Evolutionary conservation across 164 flowering plant species (phyloP), one percentile per base, ranked within the genome.

Genomic region (Magnolia sinica): DNA sequence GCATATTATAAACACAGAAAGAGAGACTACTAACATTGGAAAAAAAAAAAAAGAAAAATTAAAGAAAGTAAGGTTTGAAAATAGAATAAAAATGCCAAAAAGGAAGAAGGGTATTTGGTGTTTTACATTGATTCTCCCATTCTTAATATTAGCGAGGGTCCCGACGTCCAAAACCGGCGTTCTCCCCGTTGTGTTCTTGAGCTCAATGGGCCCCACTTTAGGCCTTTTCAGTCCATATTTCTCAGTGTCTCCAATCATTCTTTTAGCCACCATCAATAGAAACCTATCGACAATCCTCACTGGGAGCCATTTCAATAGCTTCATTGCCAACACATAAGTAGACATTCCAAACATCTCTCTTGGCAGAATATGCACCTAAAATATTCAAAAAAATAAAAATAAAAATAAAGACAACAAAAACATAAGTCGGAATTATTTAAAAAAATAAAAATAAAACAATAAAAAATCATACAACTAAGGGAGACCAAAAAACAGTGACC

Each of bases 141-240:
- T 86, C 78, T 84, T 82, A 72, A 92, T 92, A 77, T 81, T 87
- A 10, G 76, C 74, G 31, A 90, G 58, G 2, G 96, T 88, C 6
- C 96, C 96, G 69, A 87, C 81, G 81, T 92, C 96, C 55, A 92
- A 72, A 59, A 92, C 97, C 19, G 97, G 97, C 64, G 97, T 92
- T 73, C 88, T 91, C 1, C 97, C 97, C 0, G 27, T 75, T 1
- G 75, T 78, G 89, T 87, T 87, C 84, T 92, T 92, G 68, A 89
- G 87, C 79, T 84, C 82, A 79, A 92, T 51, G 3, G 97, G 97
- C 7, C 97, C 97, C 55, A 83, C 63, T 4, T 78, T 11, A 14
- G 97, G 97, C 79, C 93, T 79, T 69, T 84, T 88, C 10, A 92
- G 81, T n/a, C 97, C 97, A 7, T 75, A 84, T 69, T 83, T 88